A percentile compares a stretch with the other conserved stretches of the same genome.
Evolutionary conservation across 495 filamentous ascomycete species (phyloP).

Genomic region (Daldinia childiae): DNA sequence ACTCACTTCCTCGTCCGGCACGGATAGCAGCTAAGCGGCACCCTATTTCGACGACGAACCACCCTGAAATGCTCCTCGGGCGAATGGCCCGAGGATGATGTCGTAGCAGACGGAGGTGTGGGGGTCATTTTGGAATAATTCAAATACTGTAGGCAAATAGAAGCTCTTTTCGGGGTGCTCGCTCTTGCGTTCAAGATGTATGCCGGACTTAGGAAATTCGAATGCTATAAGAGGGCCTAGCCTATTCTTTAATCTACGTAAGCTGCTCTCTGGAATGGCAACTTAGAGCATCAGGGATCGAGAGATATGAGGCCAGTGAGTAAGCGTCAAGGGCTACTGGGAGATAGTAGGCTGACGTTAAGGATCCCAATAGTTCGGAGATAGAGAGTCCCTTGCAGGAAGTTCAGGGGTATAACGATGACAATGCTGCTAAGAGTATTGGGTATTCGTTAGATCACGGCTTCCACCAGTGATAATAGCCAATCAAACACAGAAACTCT

Average conservation of each 20-base stretch:
- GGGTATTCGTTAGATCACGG: conserved; percentile 11
- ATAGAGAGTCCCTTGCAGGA: conserved; percentile 38
- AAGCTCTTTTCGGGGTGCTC: conserved; percentile 22
- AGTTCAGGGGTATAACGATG: conserved; percentile 28
- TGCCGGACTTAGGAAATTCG: conserved; percentile 42
- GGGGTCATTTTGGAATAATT: conserved; percentile 71
- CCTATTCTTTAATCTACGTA: conserved; percentile 27
- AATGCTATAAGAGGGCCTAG: conserved; percentile 30
- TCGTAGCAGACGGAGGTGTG: conserved; percentile 88
- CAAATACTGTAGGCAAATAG: conserved; percentile 17
- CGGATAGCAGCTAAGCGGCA: conserved; percentile 92
- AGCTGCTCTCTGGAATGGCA: conserved; percentile 10
- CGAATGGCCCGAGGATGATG: conserved; percentile 77
- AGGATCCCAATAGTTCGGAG: conserved; percentile 26
- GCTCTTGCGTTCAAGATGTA: conserved; percentile 35
- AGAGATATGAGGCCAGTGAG: conserved; percentile 27
- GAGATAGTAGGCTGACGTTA: conserved; percentile 10
- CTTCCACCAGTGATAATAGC: conserved; percentile 10
- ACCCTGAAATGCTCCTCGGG: conserved; percentile 89
- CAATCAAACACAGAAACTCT: conserved; percentile 24
- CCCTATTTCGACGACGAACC: conserved; percentile 91
- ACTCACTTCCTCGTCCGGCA: conserved; percentile 94
- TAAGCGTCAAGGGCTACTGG: conserved; percentile 30
- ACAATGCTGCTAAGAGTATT: conserved; percentile 14
- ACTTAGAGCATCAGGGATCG: conserved; percentile 13